phyloP scores from a whole-genome alignment of 106 monocot genomes.

The Dendrobium huoshanense region DNA sequence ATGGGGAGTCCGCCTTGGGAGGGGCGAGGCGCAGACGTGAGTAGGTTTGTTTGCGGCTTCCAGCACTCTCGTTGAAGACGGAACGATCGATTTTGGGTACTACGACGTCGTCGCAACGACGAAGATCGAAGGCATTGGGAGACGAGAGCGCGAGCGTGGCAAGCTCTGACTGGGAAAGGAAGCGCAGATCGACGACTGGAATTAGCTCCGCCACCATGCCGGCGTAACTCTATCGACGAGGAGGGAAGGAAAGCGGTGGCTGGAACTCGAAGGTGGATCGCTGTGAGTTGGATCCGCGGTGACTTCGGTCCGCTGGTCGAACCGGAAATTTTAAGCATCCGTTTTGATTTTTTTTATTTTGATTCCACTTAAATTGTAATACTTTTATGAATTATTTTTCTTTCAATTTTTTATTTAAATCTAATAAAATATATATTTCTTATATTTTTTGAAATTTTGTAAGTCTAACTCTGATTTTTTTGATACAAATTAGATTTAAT shows the following conservation, averaged over 20 bases:
- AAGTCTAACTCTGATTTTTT: no score
- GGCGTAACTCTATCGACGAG: neutral
- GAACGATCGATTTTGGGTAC: constrained; percentile 79
- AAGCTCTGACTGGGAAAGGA: constrained; percentile 61
- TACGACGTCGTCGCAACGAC: constrained; percentile 42
- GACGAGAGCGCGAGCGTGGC: constrained; percentile 35
- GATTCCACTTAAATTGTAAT: no score
- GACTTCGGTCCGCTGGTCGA: no score
- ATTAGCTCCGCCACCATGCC: constrained; percentile 40
- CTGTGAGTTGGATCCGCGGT: no score
- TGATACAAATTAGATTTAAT: no score
- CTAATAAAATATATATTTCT: no score
- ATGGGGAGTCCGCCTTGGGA: constrained; percentile 24
- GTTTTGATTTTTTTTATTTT: no score
- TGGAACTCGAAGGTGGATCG: no score
- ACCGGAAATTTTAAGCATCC: no score
- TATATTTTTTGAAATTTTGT: no score
- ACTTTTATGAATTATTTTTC: no score
- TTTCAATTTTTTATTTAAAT: no score
- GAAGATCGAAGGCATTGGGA: constrained; percentile 25
- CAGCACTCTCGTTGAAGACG: constrained; percentile 87
- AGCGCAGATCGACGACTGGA: constrained; percentile 65
- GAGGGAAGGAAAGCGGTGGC: neutral
- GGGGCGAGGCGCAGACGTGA: constrained; percentile 70
- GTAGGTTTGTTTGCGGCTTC: constrained; percentile 79